Evolutionary conservation across 2,329 filamentous ascomycete species (phyloP), one percentile per base, ranked within the genome.

Genomic region (Aspergillus neotritici): DNA sequence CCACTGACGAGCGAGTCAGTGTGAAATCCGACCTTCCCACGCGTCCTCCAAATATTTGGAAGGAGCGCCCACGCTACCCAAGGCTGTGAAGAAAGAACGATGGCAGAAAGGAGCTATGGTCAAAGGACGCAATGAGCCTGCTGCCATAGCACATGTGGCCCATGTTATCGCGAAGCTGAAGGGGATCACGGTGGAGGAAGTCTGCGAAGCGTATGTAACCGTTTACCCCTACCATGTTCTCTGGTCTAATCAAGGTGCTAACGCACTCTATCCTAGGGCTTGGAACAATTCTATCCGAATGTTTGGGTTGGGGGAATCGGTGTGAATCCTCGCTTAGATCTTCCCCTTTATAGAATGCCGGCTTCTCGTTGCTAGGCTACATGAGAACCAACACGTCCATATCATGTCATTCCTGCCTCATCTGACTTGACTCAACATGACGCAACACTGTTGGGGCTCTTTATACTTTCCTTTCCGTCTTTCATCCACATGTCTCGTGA

Each of bases 111-210:
- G 90, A 0, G 77, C 76, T 32, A 91, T 96, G 86, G 79, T 98
- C 41, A 98, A 97, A 70, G 88, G 91, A 1, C 80, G 93, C 47
- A 98, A 98, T 62, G 93, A 98, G 67, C 87, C 91, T 8, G 90
- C 85, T 56, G 84, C 79, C 41, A 96, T 98, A 52, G 81, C 84
- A 51, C 82, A 84, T 41, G 86, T 98, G 11, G 93, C 88, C n/a
- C 82, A 84, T 64, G 87, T 91, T 40, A 83, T 98, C 51, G 91
- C 93, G 1, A 82, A 77, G 33, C 84, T 97, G 51, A 96, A 95
- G 66, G 87, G 79, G 0, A 73, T 95, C 4, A 68, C 76, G 4
- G 77, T 94, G 1, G 82, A 94, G 60, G 84, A 91, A 60, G 84
- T 98, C 14, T 87, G 83, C 58, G 88, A 96, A 68, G 84, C 83